These are phyloP conservation scores for Takashimella tepidaria DNA, from an alignment of 1,284 basidiomycete genomes.

Conservation along the genomic window DNA sequence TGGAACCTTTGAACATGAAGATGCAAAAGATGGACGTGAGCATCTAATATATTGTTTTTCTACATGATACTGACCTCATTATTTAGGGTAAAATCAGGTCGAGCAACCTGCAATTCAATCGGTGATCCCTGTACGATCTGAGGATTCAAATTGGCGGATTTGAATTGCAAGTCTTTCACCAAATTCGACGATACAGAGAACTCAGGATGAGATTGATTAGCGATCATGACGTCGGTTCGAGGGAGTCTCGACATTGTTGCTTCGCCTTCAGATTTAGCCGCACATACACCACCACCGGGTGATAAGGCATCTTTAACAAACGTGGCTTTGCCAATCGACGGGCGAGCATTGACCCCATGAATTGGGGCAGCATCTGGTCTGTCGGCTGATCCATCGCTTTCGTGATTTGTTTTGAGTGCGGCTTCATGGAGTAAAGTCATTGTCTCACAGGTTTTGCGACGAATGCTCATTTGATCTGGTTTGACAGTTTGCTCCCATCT, in stretches of 20 bases:
- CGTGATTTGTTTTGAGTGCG: constrained; percentile 61
- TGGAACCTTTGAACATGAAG: constrained; percentile 3
- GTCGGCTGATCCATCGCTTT: constrained; percentile 27
- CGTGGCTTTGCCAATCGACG: constrained; percentile 28
- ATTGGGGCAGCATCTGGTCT: constrained; percentile 48
- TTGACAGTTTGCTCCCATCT: constrained; percentile 65
- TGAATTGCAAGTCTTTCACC: constrained; percentile 9
- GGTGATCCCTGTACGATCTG: neutral
- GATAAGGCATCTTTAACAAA: constrained; percentile 48
- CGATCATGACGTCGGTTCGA: constrained; percentile 16
- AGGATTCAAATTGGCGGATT: constrained; percentile 3
- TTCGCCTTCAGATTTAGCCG: constrained; percentile 52
- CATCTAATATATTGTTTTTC: constrained; percentile 7
- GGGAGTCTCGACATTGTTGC: constrained; percentile 39
- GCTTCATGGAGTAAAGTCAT: constrained; percentile 88
- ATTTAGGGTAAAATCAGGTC: neutral
- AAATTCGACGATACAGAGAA: neutral
- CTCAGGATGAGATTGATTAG: constrained; percentile 11
- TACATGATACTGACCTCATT: constrained; percentile 9
- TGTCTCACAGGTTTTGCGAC: constrained; percentile 73
- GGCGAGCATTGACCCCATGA: constrained; percentile 46
- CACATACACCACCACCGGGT: constrained; percentile 77
- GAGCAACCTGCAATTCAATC: constrained; percentile 2
- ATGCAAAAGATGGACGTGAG: neutral
- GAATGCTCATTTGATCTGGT: constrained; percentile 80